These are phyloP conservation scores for Limonium bicolor DNA, from an alignment of 148 eudicot genomes.

Conservation along the genomic window DNA sequence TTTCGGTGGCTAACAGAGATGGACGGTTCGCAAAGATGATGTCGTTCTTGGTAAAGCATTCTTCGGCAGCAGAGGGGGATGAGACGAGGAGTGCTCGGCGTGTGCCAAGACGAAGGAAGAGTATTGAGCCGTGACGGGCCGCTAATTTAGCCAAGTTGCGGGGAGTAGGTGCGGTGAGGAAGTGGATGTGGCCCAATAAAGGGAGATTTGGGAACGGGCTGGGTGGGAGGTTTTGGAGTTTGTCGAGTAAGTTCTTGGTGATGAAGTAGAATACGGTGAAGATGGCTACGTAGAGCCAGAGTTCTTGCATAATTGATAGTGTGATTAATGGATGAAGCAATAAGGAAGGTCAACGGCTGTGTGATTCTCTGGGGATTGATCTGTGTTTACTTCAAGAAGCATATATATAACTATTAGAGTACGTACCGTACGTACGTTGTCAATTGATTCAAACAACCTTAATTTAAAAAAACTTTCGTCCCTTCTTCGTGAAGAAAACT, in stretches of 20 bases:
- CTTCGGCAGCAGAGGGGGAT: constrained; percentile 27
- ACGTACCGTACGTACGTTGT: too few species aligned
- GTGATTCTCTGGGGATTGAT: too few species aligned
- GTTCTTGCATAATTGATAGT: not conserved
- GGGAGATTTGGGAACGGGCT: constrained; percentile 31
- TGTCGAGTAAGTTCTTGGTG: constrained; percentile 9
- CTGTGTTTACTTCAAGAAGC: too few species aligned
- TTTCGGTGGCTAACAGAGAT: constrained; percentile 16
- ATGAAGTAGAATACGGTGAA: constrained; percentile 11
- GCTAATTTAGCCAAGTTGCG: constrained; percentile 19
- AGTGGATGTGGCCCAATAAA: constrained; percentile 35
- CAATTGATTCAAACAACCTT: too few species aligned
- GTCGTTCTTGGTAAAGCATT: constrained; percentile 37
- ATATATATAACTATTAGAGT: too few species aligned
- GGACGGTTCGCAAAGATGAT: constrained; percentile 39
- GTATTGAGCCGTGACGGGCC: constrained; percentile 18
- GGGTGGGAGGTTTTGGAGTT: constrained; percentile 28
- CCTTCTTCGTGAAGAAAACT: too few species aligned
- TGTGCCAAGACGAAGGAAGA: constrained; percentile 24
- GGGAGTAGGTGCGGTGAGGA: constrained; percentile 27
- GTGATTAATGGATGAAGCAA: not conserved
- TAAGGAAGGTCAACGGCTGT: too few species aligned
- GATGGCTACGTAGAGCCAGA: not conserved
- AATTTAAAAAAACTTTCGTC: too few species aligned
- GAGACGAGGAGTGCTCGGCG: constrained; percentile 35